Evolutionary conservation across 2,329 filamentous ascomycete species (phyloP), one percentile per base, ranked within the genome.

Genomic region (Teratosphaeria gauchensis): DNA sequence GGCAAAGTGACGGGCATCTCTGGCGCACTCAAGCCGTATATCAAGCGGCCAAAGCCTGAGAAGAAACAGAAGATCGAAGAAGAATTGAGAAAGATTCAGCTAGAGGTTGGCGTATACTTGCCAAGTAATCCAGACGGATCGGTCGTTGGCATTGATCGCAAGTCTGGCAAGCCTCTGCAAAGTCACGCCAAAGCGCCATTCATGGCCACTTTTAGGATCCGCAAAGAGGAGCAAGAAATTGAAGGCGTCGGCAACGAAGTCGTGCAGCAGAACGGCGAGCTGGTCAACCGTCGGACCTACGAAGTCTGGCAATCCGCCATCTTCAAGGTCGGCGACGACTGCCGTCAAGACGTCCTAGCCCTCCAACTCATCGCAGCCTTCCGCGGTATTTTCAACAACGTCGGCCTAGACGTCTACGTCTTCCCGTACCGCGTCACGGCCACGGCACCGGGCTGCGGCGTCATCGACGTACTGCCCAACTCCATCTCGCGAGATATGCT

Each of bases 1-100:
- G 90, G 94, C 65, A 92, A 97, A 73, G 91, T 99, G 46, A 99
- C 94, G 1, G 86, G 83, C 54, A 92, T 99, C 58, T 99, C 95
- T 0, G 95, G 94, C 58, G 99, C 96, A 70, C 81, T 99, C 54
- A 92, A 94, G 68, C 94, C 95, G 1, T 88, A 88, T 68, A 95
- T 99, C 71, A 95, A 96, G 74, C 84, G 83, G 60, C 86, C 88
- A 48, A 99, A 99, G 74, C 88, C 91, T 1, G 92, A 96, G 75
- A 99, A 99, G 82, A 97, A 96, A 73, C 89, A 94, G 71, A 99
- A 97, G 78, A 99, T 99, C 63, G 94, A 97, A 71, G 95, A 99
- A 75, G 94, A 99, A 72, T 80, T 99, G 51, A 89, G 94, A 64
- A 95, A 96, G 74, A 97, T 99, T 74, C 88, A 96, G 72, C 89